Percentiles rank a stretch among this genome's conserved stretches.
Conservation (phyloP, 2,329 filamentous ascomycete genomes). For the Cercospora sp. region DNA sequence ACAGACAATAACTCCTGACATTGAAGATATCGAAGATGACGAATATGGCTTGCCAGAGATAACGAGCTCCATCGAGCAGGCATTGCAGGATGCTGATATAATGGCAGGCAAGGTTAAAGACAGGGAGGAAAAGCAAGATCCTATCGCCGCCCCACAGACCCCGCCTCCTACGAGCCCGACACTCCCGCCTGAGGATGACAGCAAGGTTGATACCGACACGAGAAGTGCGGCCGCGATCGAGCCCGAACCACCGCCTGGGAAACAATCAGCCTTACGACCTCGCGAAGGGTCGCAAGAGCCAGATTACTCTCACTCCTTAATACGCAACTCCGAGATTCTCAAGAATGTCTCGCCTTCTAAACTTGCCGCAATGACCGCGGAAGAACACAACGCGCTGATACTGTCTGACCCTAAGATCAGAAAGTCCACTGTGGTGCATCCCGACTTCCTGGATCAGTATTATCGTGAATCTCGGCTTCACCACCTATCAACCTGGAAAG, state of each 20-base stretch:
- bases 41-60: conserved; percentile 36
- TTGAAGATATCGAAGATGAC: conserved; percentile 36
- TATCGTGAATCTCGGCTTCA: conserved; percentile 94
- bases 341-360: conserved; percentile 36
- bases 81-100: conserved; percentile 28
- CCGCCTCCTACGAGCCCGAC: conserved; percentile 26
- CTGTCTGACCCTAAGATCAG: conserved; percentile 81
- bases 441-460: conserved; percentile 89
- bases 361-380: conserved; percentile 67
- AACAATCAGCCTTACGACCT: conserved; percentile 21
- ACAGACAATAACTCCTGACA: conserved; percentile 39
- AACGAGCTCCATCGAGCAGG: conserved; percentile 40
- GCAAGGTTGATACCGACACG: conserved; percentile 7
- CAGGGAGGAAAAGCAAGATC: neutral
- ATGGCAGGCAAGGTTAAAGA: neutral
- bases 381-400: conserved; percentile 87
- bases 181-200: conserved; percentile 8
- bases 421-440: conserved; percentile 88
- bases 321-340: conserved; percentile 36
- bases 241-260: neutral
- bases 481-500: conserved; percentile 95
- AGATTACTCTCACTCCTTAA: conserved; percentile 37
- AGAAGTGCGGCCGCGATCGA: neutral
- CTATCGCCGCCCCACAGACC: conserved; percentile 18
- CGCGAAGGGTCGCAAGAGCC: conserved; percentile 39